Evolutionary conservation across 2,329 filamentous ascomycete genomes (phyloP), one percentile per base, ranked within the genome.

Genomic region (Apiospora arundinis): DNA sequence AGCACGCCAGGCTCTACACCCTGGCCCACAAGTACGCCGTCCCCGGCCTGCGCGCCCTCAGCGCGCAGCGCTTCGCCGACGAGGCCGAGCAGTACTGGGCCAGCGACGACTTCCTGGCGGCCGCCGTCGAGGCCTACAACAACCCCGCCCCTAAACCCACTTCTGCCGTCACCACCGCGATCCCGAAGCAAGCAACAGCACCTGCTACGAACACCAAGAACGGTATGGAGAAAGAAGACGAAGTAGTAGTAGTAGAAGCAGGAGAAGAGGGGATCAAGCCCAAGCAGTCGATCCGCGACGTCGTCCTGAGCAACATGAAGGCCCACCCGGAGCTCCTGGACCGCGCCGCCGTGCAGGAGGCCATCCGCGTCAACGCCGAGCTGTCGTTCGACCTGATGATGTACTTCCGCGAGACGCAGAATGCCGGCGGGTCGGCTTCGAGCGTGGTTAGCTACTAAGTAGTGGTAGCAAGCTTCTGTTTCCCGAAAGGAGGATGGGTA

Each of bases 1-100:
- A 74, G 28, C 74, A 77, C 63, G 71, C 73, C 16, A 67, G 45
- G 23, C 44, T 76, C 42, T 75, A 77, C 60, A 67, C 69, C 16
- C 69, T 75, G 12, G 70, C 70, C 28, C 42, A 65, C 23, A 72
- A 74, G 45, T 72, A 72, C 63, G 66, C 60, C 32, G 66, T 76
- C 48, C 44, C 65, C 32, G 72, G 71, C 4, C 72, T 76, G 37
- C 69, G 69, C 46, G 66, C 68, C 21, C 69, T 74, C 21, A 71
- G 74, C 21, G 69, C 72, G 28, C 11, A 48, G 6, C 73, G 72
- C 71, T 74, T 76, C 60, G 45, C 70, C 56, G 21, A 37, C 67
- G 73, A 70, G 21, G 67, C 66, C 11, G 32, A 49, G 37, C 37
- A 37, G 44, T 69, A 71, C 25, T 73, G 74, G 73, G 49, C 60